Conservation (phyloP, 768 basidiomycete species). For the Mycena latifolia region DNA sequence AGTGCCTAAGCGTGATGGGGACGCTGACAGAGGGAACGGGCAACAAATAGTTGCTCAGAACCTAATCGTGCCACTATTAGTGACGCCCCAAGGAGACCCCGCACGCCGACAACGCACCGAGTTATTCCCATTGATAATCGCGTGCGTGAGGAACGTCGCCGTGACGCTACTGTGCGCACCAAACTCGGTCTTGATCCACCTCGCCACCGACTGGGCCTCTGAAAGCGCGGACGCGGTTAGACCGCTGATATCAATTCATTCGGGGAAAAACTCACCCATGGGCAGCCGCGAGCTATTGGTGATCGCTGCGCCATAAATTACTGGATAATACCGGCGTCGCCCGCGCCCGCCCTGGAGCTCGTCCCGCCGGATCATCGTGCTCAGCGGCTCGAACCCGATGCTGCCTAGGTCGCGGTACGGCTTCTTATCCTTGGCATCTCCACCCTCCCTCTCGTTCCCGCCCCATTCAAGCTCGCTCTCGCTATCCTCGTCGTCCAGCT, state of each 20-base stretch:
- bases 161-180: conserved; percentile 68
- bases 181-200: conserved; percentile 70
- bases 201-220: conserved; percentile 70
- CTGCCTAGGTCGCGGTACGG: conserved; percentile 48
- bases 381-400: conserved; percentile 80
- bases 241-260: background rate
- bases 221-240: background rate
- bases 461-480: conserved; percentile 14
- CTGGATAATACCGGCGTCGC: conserved; percentile 63
- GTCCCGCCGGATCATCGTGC: conserved; percentile 80
- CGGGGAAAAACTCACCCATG: conserved; percentile 54
- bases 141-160: conserved; percentile 80
- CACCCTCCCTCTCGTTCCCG: background rate
- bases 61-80: conserved; percentile 18
- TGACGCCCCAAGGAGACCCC: background rate
- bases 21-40: conserved; percentile 50
- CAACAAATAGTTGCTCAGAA: conserved; percentile 18
- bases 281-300: conserved; percentile 67
- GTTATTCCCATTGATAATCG: conserved; percentile 75
- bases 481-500: conserved; percentile 10
- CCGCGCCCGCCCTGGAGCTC: conserved; percentile 70
- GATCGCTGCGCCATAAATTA: conserved; percentile 47
- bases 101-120: conserved; percentile 44
- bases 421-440: conserved; percentile 12
- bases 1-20: conserved; percentile 82